Conservation (phyloP, 176 grass and related monocot genomes). For the Paspalum vaginatum region DNA sequence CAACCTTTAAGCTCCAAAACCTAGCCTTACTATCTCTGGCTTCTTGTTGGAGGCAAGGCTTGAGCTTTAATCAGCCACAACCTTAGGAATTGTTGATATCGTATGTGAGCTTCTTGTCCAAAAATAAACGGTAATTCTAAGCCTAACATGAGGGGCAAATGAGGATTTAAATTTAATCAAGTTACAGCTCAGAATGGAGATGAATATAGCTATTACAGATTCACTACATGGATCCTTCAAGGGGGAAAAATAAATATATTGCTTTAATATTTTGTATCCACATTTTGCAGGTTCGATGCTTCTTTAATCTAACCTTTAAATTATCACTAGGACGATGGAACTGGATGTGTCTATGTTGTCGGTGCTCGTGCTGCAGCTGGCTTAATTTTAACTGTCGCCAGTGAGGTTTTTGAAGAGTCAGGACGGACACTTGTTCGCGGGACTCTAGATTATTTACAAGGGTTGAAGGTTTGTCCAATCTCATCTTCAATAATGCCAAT, state of each 20-base stretch:
- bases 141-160: neutral
- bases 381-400: constrained; percentile 86
- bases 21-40: neutral
- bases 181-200: constrained; percentile 7
- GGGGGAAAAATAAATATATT: neutral
- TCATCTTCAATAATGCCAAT: constrained; percentile 16
- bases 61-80: neutral
- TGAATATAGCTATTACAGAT: neutral
- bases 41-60: neutral
- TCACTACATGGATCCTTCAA: constrained; percentile 3
- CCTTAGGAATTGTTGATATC: constrained; percentile 24
- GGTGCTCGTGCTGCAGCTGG: constrained; percentile 85
- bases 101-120: neutral
- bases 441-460: constrained; percentile 98
- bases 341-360: constrained; percentile 71
- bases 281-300: constrained; percentile 16
- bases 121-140: constrained; percentile 23
- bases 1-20: too few species aligned
- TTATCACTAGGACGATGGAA: constrained; percentile 83
- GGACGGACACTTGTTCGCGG: constrained; percentile 90
- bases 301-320: constrained; percentile 30
- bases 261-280: constrained; percentile 12
- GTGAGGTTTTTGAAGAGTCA: constrained; percentile 98
- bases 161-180: constrained; percentile 15
- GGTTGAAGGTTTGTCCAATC: constrained; percentile 80